These are phyloP conservation scores for Cyberlindnera amylophila DNA, from an alignment of 805 yeast species.

Conservation along the genomic window DNA sequence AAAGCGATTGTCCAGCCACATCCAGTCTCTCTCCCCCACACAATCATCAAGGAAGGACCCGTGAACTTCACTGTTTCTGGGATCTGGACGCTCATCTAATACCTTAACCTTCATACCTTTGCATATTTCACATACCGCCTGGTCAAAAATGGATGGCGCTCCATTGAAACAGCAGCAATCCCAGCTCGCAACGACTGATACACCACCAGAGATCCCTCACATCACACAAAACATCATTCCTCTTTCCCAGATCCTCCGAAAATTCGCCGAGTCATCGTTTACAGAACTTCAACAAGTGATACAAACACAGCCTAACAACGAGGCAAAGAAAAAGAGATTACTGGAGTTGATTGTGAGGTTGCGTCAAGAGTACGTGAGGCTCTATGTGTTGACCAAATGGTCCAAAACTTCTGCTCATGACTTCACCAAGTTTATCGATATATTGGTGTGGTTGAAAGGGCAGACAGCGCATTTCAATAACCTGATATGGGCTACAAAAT, in stretches of 20 bases:
- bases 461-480: conserved; percentile 68
- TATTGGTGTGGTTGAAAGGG: conserved; percentile 80
- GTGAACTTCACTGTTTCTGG: too few species aligned
- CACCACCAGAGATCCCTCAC: conserved; percentile 56
- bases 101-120: too few species aligned
- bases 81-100: too few species aligned
- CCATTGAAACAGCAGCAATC: conserved; percentile 7
- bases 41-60: too few species aligned
- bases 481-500: conserved; percentile 61
- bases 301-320: conserved; percentile 59
- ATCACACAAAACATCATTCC: conserved; percentile 68
- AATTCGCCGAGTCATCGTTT: conserved; percentile 58
- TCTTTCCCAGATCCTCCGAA: conserved; percentile 52
- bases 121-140: not conserved
- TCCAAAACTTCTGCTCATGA: conserved; percentile 62
- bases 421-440: conserved; percentile 73
- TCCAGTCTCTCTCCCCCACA: too few species aligned
- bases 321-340: conserved; percentile 62
- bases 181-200: conserved; percentile 3
- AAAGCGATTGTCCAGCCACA: too few species aligned
- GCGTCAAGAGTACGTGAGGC: conserved; percentile 78
- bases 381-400: conserved; percentile 90
- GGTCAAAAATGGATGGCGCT: conserved; percentile 10
- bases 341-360: conserved; percentile 64
- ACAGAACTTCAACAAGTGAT: conserved; percentile 57